These are phyloP conservation scores for Aureobasidium lini DNA, from an alignment of 2,329 filamentous ascomycete species.

Conservation along the genomic window DNA sequence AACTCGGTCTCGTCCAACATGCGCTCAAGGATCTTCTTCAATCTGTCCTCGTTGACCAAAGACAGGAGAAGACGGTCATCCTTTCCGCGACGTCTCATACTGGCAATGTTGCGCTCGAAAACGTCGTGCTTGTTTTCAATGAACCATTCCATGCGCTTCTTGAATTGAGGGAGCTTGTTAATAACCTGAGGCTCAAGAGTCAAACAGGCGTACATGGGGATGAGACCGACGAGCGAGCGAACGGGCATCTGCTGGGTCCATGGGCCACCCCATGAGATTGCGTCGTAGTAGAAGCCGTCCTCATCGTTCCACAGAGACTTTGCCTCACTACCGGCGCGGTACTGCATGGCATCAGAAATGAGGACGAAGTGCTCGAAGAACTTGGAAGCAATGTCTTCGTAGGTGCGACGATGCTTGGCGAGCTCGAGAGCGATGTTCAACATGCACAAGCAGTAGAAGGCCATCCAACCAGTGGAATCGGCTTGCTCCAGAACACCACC, in stretches of 20 bases:
- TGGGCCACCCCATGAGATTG: constrained; percentile 90
- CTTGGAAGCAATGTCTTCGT: constrained; percentile 94
- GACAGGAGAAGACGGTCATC: constrained; percentile 81
- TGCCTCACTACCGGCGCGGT: constrained; percentile 59
- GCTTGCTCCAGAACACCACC: constrained; percentile 92
- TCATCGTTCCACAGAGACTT: constrained; percentile 93
- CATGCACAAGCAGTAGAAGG: constrained; percentile 94
- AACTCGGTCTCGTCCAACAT: constrained; percentile 97
- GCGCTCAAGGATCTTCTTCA: constrained; percentile 77
- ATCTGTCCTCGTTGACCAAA: constrained; percentile 85
- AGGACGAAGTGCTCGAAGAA: constrained; percentile 99
- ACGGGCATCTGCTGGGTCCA: constrained; percentile 91
- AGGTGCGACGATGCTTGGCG: constrained; percentile 88
- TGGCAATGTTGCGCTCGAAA: constrained; percentile 89
- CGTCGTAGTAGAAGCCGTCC: constrained; percentile 97
- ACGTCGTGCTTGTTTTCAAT: constrained; percentile 79
- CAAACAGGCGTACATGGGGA: constrained; percentile 84
- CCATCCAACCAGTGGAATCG: constrained; percentile 98
- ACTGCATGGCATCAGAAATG: constrained; percentile 92
- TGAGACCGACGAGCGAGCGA: constrained; percentile 83
- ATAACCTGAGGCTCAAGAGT: constrained; percentile 91
- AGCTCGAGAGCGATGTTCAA: constrained; percentile 92
- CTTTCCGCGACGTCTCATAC: constrained; percentile 83
- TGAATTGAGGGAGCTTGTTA: constrained; percentile 85
- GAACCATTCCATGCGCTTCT: constrained; percentile 90